phyloP scores from a whole-genome alignment of 1,284 basidiomycete species.

The Melampsora larici-populina region DNA sequence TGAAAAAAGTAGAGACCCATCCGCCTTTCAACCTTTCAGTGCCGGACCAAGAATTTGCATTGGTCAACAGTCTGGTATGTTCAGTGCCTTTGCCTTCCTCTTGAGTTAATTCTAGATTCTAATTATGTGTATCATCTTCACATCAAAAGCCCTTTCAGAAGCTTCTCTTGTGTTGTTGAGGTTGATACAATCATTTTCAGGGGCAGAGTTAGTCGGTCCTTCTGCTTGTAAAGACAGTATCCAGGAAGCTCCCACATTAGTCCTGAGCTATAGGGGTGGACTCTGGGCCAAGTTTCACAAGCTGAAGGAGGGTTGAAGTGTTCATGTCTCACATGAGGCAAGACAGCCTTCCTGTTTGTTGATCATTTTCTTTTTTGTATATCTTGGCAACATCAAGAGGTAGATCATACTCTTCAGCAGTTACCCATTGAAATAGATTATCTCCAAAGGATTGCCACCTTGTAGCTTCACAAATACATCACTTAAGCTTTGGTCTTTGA shows the following conservation, averaged over 20 bases:
- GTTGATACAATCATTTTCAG: conserved; percentile 64
- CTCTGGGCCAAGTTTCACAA: conserved; percentile 31
- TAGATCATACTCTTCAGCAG: too few species aligned
- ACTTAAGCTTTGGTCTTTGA: too few species aligned
- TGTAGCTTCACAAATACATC: too few species aligned
- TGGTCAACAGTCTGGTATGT: conserved; percentile 64
- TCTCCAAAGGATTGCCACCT: too few species aligned
- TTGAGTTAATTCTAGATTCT: too few species aligned
- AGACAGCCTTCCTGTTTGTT: too few species aligned
- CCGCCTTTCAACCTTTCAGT: conserved; percentile 46
- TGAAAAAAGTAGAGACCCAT: conserved; percentile 35
- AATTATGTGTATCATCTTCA: not conserved
- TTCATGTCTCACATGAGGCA: too few species aligned
- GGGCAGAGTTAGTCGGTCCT: conserved; percentile 58
- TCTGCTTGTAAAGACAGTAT: conserved; percentile 1
- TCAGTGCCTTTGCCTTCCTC: not conserved
- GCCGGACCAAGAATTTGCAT: conserved; percentile 57
- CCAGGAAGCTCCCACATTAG: conserved; percentile 11
- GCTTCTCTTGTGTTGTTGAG: conserved; percentile 67
- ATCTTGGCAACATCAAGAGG: too few species aligned
- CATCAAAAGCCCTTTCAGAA: conserved; percentile 61
- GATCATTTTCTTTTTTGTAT: too few species aligned
- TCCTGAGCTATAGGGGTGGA: conserved; percentile 21
- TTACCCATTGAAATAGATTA: too few species aligned
- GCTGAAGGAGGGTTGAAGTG: not conserved